Evolutionary conservation across 2,329 filamentous ascomycete species (phyloP).

Genomic region (Bipolaris oryzae): DNA sequence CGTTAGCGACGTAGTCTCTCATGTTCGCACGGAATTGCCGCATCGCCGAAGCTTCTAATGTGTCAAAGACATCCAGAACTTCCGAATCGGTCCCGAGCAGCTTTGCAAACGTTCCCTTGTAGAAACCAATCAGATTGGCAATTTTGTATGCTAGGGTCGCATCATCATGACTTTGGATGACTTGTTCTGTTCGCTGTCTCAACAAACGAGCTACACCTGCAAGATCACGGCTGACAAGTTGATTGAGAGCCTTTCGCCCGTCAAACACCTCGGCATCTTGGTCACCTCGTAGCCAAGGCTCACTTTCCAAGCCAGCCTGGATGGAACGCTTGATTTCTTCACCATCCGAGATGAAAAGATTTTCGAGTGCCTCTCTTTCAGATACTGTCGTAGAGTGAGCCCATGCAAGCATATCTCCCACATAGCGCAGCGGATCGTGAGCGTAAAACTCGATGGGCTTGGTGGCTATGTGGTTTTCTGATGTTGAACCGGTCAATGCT

Average conservation of each 20-base stretch:
- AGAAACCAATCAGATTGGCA: conserved; percentile 87
- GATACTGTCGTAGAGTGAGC: conserved; percentile 92
- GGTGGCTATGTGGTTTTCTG: conserved; percentile 60
- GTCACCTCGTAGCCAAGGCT: conserved; percentile 76
- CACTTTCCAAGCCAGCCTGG: conserved; percentile 77
- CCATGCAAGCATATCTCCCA: conserved; percentile 98
- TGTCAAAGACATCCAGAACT: conserved; percentile 70
- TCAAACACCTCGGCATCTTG: conserved; percentile 68
- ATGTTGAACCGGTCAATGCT: conserved; percentile 77
- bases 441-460: conserved; percentile 95
- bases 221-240: conserved; percentile 85
- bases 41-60: conserved; percentile 76
- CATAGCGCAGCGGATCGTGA: conserved; percentile 88
- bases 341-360: conserved; percentile 87
- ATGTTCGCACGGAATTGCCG: conserved; percentile 82
- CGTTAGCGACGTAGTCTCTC: conserved; percentile 76
- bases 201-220: conserved; percentile 80
- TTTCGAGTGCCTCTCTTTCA: conserved; percentile 88
- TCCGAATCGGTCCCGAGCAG: conserved; percentile 73
- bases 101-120: conserved; percentile 81
- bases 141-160: conserved; percentile 87
- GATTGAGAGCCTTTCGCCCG: conserved; percentile 77
- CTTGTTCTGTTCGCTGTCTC: conserved; percentile 87
- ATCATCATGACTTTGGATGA: conserved; percentile 91
- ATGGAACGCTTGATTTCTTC: conserved; percentile 86